Percentiles rank a stretch among this genome's conserved stretches.
phyloP scores from a whole-genome alignment of 371 early-diverging fungal genomes.

The Parasitella parasitica region DNA sequence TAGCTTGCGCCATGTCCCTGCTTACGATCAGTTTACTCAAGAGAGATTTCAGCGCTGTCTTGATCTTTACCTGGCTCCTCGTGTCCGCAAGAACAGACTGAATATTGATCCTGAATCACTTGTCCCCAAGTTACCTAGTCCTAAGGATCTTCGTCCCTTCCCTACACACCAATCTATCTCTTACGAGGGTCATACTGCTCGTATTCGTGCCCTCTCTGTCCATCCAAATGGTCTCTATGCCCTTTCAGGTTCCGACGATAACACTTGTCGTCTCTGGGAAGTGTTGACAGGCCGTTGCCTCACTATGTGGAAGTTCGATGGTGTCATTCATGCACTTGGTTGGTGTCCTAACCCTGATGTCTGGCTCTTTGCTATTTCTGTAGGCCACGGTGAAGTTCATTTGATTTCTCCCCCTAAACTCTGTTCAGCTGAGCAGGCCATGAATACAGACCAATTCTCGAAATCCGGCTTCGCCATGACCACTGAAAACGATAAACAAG shows the following conservation, averaged over 20 bases:
- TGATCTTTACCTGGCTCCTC: conserved; percentile 95
- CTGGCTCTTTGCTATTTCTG: conserved; percentile 78
- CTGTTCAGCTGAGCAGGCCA: conserved; percentile 48
- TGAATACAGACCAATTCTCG: conserved; percentile 51
- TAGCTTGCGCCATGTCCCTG: conserved; percentile 84
- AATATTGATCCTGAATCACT: conserved; percentile 91
- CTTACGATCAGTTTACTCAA: conserved; percentile 82
- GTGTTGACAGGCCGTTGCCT: conserved; percentile 86
- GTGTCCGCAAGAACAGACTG: conserved; percentile 83
- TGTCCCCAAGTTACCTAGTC: conserved; percentile 94
- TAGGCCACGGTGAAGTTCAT: conserved; percentile 54
- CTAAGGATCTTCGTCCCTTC: conserved; percentile 94
- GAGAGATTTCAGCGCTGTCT: conserved; percentile 96
- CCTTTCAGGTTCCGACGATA: conserved; percentile 87
- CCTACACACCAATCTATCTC: conserved; percentile 79
- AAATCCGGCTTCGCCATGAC: conserved; percentile 48
- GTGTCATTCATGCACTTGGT: conserved; percentile 67
- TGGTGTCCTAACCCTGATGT: conserved; percentile 90
- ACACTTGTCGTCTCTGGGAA: conserved; percentile 90
- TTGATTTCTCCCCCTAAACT: conserved; percentile 57
- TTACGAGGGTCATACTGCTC: conserved; percentile 80
- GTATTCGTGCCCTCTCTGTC: conserved; percentile 81
- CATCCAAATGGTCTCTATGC: conserved; percentile 92
- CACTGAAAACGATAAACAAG: conserved; percentile 31
- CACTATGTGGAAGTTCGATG: conserved; percentile 69